Conservation (phyloP, 345 rosid species). For the Odontarrhena argentea region DNA sequence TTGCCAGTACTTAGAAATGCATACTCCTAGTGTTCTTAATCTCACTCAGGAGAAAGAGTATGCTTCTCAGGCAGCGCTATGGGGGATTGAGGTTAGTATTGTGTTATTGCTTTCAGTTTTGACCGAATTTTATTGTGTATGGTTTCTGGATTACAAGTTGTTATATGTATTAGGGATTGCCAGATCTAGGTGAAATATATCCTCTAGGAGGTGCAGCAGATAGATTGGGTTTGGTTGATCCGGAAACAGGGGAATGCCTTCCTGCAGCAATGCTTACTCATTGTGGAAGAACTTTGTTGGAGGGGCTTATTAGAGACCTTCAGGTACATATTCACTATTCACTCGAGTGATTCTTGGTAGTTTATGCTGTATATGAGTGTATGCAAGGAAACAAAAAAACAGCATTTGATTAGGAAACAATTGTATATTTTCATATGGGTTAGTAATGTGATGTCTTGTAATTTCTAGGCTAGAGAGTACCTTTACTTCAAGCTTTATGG, state of each 20-base stretch:
- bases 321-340: slow-evolving; percentile 57
- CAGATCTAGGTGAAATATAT: slow-evolving; percentile 92
- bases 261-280: slow-evolving; percentile 97
- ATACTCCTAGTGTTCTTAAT: slow-evolving; percentile 70
- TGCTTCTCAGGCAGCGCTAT: slow-evolving; percentile 87
- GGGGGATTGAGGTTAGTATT: slow-evolving; percentile 83
- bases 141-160: slow-evolving; percentile 52
- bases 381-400: background rate
- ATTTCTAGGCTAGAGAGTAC: slow-evolving; percentile 80
- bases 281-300: slow-evolving; percentile 89
- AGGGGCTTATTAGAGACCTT: slow-evolving; percentile 92
- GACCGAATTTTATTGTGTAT: background rate
- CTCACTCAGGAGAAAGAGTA: slow-evolving; percentile 68
- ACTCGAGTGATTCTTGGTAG: slow-evolving; percentile 20
- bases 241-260: slow-evolving; percentile 84
- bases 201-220: slow-evolving; percentile 93
- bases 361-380: slow-evolving; percentile 26
- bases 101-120: slow-evolving; percentile 20
- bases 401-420: background rate
- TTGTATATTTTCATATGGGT: background rate
- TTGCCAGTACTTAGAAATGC: slow-evolving; percentile 69
- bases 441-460: slow-evolving; percentile 20
- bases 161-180: slow-evolving; percentile 76
- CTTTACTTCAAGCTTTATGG: slow-evolving; percentile 85
- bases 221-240: slow-evolving; percentile 82